These are phyloP conservation scores for Starmerella davenportii DNA, from an alignment of 805 yeast genomes.

Conservation along the genomic window DNA sequence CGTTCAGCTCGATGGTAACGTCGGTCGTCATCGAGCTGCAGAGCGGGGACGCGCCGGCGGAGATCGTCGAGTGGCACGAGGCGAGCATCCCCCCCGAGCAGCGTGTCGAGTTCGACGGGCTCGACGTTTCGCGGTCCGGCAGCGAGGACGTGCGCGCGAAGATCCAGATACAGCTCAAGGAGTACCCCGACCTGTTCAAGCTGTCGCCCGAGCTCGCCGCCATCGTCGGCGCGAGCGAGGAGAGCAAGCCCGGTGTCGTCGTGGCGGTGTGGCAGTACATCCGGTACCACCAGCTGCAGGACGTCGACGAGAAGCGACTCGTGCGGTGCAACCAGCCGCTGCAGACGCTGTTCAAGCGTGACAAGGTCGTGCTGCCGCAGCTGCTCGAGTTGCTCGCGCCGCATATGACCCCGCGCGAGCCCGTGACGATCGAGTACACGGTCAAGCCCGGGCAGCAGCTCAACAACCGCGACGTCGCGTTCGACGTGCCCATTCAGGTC, in stretches of 20 bases:
- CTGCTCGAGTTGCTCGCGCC: conserved; percentile 49
- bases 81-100: conserved; percentile 19
- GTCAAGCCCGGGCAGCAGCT: conserved; percentile 60
- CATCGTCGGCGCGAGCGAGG: conserved; percentile 57
- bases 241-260: conserved; percentile 72
- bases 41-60: conserved; percentile 8
- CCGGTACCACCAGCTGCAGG: conserved; percentile 46
- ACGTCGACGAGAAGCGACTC: conserved; percentile 36
- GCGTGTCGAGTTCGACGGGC: conserved; percentile 58
- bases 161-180: conserved; percentile 67
- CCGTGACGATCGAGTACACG: conserved; percentile 57
- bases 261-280: conserved; percentile 63
- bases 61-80: conserved; percentile 79
- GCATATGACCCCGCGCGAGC: conserved; percentile 60
- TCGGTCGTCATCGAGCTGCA: conserved; percentile 68
- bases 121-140: conserved; percentile 74
- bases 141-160: conserved; percentile 42
- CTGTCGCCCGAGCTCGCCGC: conserved; percentile 49
- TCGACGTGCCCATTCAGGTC: conserved; percentile 52
- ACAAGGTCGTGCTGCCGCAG: conserved; percentile 46
- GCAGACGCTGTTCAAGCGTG: conserved; percentile 29
- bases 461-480: conserved; percentile 55
- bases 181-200: conserved; percentile 47
- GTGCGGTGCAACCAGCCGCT: conserved; percentile 35
- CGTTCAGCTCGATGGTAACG: conserved; percentile 63